A percentile compares a stretch with the other conserved stretches of the same genome.
Evolutionary conservation across 805 yeast genomes (phyloP).

Genomic region (Metschnikowia sp.): DNA sequence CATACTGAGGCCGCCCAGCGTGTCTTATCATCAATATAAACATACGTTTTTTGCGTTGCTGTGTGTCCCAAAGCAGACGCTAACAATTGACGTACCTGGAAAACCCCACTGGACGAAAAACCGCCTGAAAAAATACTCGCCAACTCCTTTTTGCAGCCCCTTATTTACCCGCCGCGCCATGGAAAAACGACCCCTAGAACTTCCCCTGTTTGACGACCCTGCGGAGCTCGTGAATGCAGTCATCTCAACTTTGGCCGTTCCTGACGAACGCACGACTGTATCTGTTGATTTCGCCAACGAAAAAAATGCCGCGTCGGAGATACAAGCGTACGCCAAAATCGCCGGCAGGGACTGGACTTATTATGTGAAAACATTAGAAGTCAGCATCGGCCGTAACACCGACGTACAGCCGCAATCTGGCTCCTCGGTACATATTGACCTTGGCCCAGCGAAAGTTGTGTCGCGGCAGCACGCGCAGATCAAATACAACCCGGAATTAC

Average conservation of each 20-base stretch:
- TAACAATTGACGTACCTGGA: too few relatives aligned
- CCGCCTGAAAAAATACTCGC: too few relatives aligned
- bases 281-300: slow-evolving; percentile 72
- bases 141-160: too few relatives aligned
- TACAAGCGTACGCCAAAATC: slow-evolving; percentile 97
- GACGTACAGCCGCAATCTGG: slow-evolving; percentile 22
- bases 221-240: slow-evolving; percentile 70
- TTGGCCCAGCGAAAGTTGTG: slow-evolving; percentile 98
- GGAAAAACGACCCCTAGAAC: not conserved
- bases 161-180: too few relatives aligned
- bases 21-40: too few relatives aligned
- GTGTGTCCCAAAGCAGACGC: too few relatives aligned
- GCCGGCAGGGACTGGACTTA: slow-evolving; percentile 94
- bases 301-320: slow-evolving; percentile 64
- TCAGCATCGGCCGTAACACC: slow-evolving; percentile 86
- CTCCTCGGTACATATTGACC: slow-evolving; percentile 67
- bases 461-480: slow-evolving; percentile 87
- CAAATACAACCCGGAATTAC: slow-evolving; percentile 65
- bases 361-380: slow-evolving; percentile 74
- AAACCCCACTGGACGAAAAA: too few relatives aligned
- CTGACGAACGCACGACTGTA: slow-evolving; percentile 74
- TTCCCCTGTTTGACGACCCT: slow-evolving; percentile 52
- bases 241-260: slow-evolving; percentile 63
- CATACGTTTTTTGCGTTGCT: too few relatives aligned
- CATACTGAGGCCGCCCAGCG: too few relatives aligned